Conservation (phyloP, 2,329 filamentous ascomycete genomes). For the Gaeumannomyces tritici region DNA sequence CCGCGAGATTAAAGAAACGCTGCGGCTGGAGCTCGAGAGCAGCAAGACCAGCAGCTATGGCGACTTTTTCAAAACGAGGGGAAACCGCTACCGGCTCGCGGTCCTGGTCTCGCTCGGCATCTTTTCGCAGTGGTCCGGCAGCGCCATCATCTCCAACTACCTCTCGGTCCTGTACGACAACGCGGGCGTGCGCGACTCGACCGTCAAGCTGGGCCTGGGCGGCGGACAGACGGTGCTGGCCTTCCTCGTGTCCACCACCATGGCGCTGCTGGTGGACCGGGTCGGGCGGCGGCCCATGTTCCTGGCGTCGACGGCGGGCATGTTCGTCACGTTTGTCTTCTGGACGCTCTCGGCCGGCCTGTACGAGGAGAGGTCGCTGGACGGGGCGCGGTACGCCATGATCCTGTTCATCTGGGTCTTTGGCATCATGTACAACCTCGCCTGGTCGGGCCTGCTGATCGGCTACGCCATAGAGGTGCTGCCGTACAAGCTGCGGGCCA, state of each 20-base stretch:
- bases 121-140: conserved; percentile 52
- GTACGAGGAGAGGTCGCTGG: conserved; percentile 27
- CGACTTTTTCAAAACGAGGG: conserved; percentile 34
- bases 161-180: conserved; percentile 41
- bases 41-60: conserved; percentile 32
- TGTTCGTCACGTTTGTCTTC: conserved; percentile 38
- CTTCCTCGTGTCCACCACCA: conserved; percentile 39
- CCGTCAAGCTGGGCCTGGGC: conserved; percentile 32
- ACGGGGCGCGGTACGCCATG: conserved; percentile 28
- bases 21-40: conserved; percentile 14
- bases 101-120: conserved; percentile 33
- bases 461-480: conserved; percentile 43
- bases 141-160: conserved; percentile 51
- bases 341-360: conserved; percentile 38
- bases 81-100: conserved; percentile 12
- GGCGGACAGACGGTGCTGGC: conserved; percentile 41
- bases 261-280: conserved; percentile 43
- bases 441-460: conserved; percentile 47
- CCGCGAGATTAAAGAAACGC: conserved; percentile 49
- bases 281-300: conserved; percentile 48
- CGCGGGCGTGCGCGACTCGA: conserved; percentile 38
- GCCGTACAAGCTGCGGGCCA: conserved; percentile 37
- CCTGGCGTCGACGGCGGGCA: conserved; percentile 31
- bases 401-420: conserved; percentile 31
- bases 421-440: conserved; percentile 39